These are phyloP conservation scores for Trichocladium antarcticum DNA, from an alignment of 495 filamentous ascomycete genomes.

Conservation along the genomic window DNA sequence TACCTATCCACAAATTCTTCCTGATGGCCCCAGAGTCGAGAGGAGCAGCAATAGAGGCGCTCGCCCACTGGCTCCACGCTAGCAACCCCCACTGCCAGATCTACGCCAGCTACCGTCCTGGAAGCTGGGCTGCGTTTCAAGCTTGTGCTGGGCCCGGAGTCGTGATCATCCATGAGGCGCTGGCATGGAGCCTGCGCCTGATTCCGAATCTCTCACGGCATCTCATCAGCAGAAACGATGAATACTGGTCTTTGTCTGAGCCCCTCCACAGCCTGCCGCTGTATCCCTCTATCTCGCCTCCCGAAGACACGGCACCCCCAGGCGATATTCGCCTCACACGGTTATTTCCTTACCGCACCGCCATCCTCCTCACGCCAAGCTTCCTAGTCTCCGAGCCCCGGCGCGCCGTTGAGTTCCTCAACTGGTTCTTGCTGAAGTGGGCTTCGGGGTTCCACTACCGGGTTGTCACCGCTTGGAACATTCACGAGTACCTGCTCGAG, in stretches of 20 bases:
- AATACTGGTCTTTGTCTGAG: constrained; percentile 28
- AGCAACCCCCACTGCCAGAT: constrained; percentile 22
- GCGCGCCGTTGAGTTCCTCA: constrained; percentile 41
- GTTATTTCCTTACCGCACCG: constrained; percentile 48
- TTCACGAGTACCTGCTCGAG: constrained; percentile 33
- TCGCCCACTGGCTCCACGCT: constrained; percentile 23
- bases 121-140: constrained; percentile 24
- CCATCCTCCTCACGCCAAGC: constrained; percentile 54
- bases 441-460: constrained; percentile 17
- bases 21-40: constrained; percentile 21
- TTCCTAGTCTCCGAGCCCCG: constrained; percentile 44
- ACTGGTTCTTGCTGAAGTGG: constrained; percentile 42
- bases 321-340: constrained; percentile 33
- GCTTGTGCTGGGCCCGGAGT: constrained; percentile 12
- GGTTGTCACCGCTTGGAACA: constrained; percentile 30
- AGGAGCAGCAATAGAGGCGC: not conserved
- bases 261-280: constrained; percentile 14
- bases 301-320: not conserved
- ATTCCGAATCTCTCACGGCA: constrained; percentile 18
- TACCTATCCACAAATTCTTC: constrained; percentile 17
- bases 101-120: constrained; percentile 14
- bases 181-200: constrained; percentile 20
- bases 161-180: constrained; percentile 29
- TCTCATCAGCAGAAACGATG: constrained; percentile 12
- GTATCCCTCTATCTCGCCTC: constrained; percentile 15